Conservation (phyloP, 1,139 yeast species). For the Candida dubliniensis region DNA sequence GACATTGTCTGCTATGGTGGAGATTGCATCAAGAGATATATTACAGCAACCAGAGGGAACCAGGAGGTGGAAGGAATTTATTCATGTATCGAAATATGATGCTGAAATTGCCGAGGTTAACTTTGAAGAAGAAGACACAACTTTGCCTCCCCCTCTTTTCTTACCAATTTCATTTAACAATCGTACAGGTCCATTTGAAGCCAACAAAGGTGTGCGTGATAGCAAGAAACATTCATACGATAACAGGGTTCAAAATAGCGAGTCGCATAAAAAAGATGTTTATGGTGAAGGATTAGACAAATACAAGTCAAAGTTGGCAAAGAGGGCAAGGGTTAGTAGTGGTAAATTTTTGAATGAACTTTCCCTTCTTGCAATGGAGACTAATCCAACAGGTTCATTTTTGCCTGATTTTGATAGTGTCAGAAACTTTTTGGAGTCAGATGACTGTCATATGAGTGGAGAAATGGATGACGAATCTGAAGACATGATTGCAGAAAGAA, state of each 20-base stretch:
- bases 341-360: slow-evolving; percentile 54
- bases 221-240: slow-evolving; percentile 79
- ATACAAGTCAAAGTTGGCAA: slow-evolving; percentile 47
- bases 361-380: slow-evolving; percentile 48
- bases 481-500: slow-evolving; percentile 40
- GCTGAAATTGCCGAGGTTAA: slow-evolving; percentile 23
- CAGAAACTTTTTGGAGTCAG: slow-evolving; percentile 51
- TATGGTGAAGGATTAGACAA: slow-evolving; percentile 73
- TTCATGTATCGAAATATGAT: slow-evolving; percentile 19
- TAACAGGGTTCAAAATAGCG: slow-evolving; percentile 70
- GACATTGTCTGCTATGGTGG: slow-evolving; percentile 66
- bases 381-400: slow-evolving; percentile 36
- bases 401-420: slow-evolving; percentile 63
- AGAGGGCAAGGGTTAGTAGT: slow-evolving; percentile 53
- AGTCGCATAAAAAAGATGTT: slow-evolving; percentile 67
- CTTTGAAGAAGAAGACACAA: slow-evolving; percentile 29
- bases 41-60: slow-evolving; percentile 49
- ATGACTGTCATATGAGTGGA: slow-evolving; percentile 36
- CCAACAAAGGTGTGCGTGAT: slow-evolving; percentile 81
- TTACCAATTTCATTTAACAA: slow-evolving; percentile 75
- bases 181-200: slow-evolving; percentile 74
- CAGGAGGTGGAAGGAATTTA: slow-evolving; percentile 47
- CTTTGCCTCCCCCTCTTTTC: slow-evolving; percentile 34
- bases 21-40: slow-evolving; percentile 68
- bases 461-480: slow-evolving; percentile 46